These are phyloP conservation scores for Psilocybe tampanensis DNA, from an alignment of 768 basidiomycete genomes.

Conservation along the genomic window DNA sequence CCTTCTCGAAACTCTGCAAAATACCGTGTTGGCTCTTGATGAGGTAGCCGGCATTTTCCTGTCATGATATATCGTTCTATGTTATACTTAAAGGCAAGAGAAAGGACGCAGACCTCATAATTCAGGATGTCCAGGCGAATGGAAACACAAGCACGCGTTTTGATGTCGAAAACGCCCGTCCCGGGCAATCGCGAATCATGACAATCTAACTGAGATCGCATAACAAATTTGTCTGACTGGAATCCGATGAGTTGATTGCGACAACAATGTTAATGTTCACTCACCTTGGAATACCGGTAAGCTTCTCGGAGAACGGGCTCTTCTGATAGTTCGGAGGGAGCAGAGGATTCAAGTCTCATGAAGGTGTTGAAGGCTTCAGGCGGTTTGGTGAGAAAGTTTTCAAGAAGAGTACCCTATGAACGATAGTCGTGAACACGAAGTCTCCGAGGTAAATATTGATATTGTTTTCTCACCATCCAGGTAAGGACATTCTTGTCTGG, in stretches of 20 bases:
- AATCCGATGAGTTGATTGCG: neutral
- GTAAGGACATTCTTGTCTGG: conserved; percentile 70
- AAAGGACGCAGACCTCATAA: conserved; percentile 51
- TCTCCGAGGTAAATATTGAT: too few species aligned
- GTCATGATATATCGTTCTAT: neutral
- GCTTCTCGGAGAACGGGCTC: conserved; percentile 58
- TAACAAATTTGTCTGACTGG: conserved; percentile 70
- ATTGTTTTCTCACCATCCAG: conserved; percentile 59
- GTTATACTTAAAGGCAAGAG: neutral
- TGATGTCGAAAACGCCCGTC: conserved; percentile 93
- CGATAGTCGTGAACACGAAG: neutral
- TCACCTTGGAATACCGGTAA: conserved; percentile 84
- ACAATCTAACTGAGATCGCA: conserved; percentile 96
- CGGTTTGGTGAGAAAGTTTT: conserved; percentile 80
- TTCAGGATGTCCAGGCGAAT: conserved; percentile 88
- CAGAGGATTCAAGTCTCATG: conserved; percentile 40
- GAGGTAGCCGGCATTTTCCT: conserved; percentile 83
- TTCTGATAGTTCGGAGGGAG: conserved; percentile 24
- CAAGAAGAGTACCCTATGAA: conserved; percentile 80
- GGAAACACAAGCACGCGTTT: conserved; percentile 86
- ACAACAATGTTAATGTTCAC: conserved; percentile 12
- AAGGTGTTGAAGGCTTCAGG: conserved; percentile 63
- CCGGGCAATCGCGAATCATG: conserved; percentile 81
- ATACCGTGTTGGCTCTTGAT: conserved; percentile 66
- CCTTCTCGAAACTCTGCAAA: conserved; percentile 84